These are phyloP conservation scores for Taphrina deformans DNA, from an alignment of 1,139 yeast species.

Conservation along the genomic window DNA sequence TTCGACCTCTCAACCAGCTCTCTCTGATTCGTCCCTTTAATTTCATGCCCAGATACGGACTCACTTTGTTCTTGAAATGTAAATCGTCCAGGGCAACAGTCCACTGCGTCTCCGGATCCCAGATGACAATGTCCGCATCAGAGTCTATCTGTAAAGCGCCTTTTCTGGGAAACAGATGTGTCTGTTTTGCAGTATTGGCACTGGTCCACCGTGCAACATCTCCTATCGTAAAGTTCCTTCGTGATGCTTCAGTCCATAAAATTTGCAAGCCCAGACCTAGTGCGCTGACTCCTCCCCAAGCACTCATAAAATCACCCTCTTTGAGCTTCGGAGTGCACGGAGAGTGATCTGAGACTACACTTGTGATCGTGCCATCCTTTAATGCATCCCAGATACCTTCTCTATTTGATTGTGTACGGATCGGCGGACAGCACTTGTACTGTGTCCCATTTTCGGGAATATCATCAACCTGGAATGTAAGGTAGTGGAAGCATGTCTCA, in stretches of 20 bases:
- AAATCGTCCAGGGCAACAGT: slow-evolving; percentile 45
- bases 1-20: slow-evolving; percentile 71
- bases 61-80: slow-evolving; percentile 75
- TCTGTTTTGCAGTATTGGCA: slow-evolving; percentile 52
- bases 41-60: slow-evolving; percentile 74
- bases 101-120: slow-evolving; percentile 49
- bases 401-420: slow-evolving; percentile 49
- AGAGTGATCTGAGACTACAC: slow-evolving; percentile 54
- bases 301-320: slow-evolving; percentile 45
- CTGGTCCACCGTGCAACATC: slow-evolving; percentile 51
- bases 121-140: slow-evolving; percentile 52
- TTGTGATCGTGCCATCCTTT: slow-evolving; percentile 53
- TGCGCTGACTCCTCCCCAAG: slow-evolving; percentile 52
- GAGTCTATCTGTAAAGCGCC: slow-evolving; percentile 51
- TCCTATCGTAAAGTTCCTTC: slow-evolving; percentile 47
- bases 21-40: slow-evolving; percentile 72
- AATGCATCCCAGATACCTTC: slow-evolving; percentile 53
- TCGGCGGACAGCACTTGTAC: slow-evolving; percentile 54
- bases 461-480: slow-evolving; percentile 48
- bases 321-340: slow-evolving; percentile 45
- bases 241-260: slow-evolving; percentile 45
- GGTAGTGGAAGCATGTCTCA: slow-evolving; percentile 56
- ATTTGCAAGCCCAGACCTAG: slow-evolving; percentile 49
- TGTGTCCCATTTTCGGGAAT: slow-evolving; percentile 51
- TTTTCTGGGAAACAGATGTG: slow-evolving; percentile 47